Conservation (phyloP, 352 stramenopile genomes). For the Phytophthora foliorum region DNA sequence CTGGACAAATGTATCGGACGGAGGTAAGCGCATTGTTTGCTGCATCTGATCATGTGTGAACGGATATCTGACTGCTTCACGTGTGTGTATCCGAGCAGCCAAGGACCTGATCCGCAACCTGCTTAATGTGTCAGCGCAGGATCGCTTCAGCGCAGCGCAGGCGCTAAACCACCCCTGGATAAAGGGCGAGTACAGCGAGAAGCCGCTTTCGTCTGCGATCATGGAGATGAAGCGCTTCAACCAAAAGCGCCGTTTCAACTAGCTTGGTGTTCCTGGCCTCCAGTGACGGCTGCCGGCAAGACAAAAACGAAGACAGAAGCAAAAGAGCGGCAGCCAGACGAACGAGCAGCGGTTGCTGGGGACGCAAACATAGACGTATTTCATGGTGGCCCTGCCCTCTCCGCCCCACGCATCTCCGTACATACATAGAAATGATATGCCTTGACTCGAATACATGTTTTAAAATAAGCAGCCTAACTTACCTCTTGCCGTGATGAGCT, state of each 20-base stretch:
- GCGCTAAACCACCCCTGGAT: slow-evolving; percentile 89
- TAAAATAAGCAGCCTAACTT: slow-evolving; percentile 27
- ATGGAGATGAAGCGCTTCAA: slow-evolving; percentile 93
- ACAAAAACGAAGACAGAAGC: slow-evolving; percentile 33
- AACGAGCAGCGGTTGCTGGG: slow-evolving; percentile 41
- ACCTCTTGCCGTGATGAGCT: slow-evolving; percentile 6
- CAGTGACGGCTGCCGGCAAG: slow-evolving; percentile 30
- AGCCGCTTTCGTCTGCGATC: slow-evolving; percentile 85
- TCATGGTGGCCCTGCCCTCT: slow-evolving; percentile 41
- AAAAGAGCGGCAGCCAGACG: slow-evolving; percentile 27
- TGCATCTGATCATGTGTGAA: slow-evolving; percentile 1
- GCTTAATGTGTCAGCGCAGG: slow-evolving; percentile 77
- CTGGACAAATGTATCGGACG: slow-evolving; percentile 89
- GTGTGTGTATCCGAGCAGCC: slow-evolving; percentile 38
- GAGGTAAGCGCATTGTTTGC: slow-evolving; percentile 44
- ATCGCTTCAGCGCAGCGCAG: slow-evolving; percentile 76
- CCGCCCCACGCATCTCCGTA: slow-evolving; percentile 37
- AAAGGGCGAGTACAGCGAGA: slow-evolving; percentile 83
- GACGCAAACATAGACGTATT: slow-evolving; percentile 58
- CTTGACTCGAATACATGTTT: slow-evolving; percentile 47
- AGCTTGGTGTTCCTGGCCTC: slow-evolving; percentile 38
- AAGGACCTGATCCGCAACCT: slow-evolving; percentile 87
- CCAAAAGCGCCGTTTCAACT: slow-evolving; percentile 90
- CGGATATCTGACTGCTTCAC: slow-evolving; percentile 11
- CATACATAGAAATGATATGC: slow-evolving; percentile 51